Evolutionary conservation across 2,329 filamentous ascomycete species (phyloP).

Genomic region (Cryphonectria radicalis): DNA sequence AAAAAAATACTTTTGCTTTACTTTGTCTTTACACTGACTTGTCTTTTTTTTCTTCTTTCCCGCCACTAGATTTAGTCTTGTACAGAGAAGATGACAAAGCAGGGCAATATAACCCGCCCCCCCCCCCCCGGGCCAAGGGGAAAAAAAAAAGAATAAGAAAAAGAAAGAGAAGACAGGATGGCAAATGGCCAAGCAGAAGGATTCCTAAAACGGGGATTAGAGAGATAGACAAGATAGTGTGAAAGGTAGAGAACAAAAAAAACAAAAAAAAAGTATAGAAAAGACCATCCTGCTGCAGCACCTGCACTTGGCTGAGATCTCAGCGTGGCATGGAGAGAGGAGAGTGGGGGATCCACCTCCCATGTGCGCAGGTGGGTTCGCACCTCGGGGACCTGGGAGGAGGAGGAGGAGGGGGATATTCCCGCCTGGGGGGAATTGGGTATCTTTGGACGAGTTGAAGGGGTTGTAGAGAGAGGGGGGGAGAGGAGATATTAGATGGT

Average conservation of each 20-base stretch:
- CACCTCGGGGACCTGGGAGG: not conserved
- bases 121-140: too few species aligned
- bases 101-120: too few species aligned
- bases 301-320: slow-evolving; percentile 12
- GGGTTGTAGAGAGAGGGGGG: not conserved
- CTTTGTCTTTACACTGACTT: not conserved
- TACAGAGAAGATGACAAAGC: too few species aligned
- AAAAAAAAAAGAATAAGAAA: not conserved
- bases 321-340: slow-evolving; percentile 11
- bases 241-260: not conserved
- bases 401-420: not conserved
- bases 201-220: not conserved
- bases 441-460: not conserved
- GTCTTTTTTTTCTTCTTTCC: too few species aligned
- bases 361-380: slow-evolving; percentile 7
- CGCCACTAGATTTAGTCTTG: not conserved
- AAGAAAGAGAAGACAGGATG: not conserved
- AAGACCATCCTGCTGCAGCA: not conserved
- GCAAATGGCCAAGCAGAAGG: not conserved
- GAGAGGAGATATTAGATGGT: not conserved
- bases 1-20: not conserved
- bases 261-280: not conserved
- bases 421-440: too few species aligned
- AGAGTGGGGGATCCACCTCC: slow-evolving; percentile 1
- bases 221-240: not conserved